A percentile compares a stretch with the other conserved stretches of the same genome.
These are phyloP conservation scores for Alternaria atra DNA, from an alignment of 2,329 filamentous ascomycete species.

Conservation along the genomic window DNA sequence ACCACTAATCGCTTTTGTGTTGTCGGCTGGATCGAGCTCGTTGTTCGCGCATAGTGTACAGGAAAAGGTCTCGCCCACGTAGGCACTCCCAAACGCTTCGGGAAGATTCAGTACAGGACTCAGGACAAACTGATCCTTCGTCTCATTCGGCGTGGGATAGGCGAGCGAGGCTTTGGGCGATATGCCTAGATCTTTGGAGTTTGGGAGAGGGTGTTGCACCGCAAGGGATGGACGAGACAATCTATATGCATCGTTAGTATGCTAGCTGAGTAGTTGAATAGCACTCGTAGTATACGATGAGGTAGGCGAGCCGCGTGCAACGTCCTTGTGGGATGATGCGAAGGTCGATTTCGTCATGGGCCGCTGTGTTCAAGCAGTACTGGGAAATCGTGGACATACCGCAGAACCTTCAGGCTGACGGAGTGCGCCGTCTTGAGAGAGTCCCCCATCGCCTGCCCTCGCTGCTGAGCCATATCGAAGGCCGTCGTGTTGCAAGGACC, in stretches of 20 bases:
- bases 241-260: slow-evolving; percentile 55
- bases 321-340: background rate
- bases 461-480: slow-evolving; percentile 50
- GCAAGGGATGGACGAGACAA: slow-evolving; percentile 84
- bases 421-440: slow-evolving; percentile 70
- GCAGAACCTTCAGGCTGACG: slow-evolving; percentile 81
- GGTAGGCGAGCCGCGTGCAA: background rate
- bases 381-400: slow-evolving; percentile 64
- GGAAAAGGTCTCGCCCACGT: slow-evolving; percentile 93
- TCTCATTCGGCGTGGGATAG: slow-evolving; percentile 65
- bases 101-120: slow-evolving; percentile 79
- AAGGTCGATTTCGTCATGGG: background rate
- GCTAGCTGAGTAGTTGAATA: background rate
- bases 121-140: slow-evolving; percentile 64
- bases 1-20: slow-evolving; percentile 68
- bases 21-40: slow-evolving; percentile 63
- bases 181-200: slow-evolving; percentile 61
- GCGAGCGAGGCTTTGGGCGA: slow-evolving; percentile 71
- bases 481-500: slow-evolving; percentile 12
- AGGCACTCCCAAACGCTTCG: slow-evolving; percentile 89
- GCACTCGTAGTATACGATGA: background rate
- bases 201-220: slow-evolving; percentile 71
- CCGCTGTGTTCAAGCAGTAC: background rate
- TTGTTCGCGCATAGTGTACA: slow-evolving; percentile 98
- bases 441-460: slow-evolving; percentile 51